phyloP scores from a whole-genome alignment of 805 yeast species.

The Scheffersomyces amazonensis region DNA sequence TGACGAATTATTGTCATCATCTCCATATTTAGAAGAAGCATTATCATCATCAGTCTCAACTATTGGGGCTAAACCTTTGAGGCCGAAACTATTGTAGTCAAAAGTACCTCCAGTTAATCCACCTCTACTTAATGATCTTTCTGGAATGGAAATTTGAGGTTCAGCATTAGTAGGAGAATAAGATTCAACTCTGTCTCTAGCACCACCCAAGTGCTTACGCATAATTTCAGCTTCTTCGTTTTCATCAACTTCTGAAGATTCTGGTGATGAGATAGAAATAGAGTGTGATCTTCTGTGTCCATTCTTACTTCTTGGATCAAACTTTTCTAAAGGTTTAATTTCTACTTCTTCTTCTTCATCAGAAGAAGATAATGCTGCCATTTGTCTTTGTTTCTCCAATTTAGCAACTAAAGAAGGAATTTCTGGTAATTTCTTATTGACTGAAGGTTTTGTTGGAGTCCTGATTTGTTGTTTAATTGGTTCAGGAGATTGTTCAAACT shows the following conservation, averaged over 20 bases:
- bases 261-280: conserved; percentile 13
- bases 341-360: conserved; percentile 13
- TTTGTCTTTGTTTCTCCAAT: conserved; percentile 5
- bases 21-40: conserved; percentile 29
- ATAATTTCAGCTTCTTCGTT: conserved; percentile 2
- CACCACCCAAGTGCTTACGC: not conserved
- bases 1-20: conserved; percentile 18
- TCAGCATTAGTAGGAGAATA: not conserved
- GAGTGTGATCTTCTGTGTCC: conserved; percentile 16
- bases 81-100: conserved; percentile 22
- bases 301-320: conserved; percentile 1
- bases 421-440: not conserved
- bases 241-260: conserved; percentile 12
- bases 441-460: not conserved
- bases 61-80: conserved; percentile 37
- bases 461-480: conserved; percentile 1
- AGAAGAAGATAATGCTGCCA: conserved; percentile 7
- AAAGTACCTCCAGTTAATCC: conserved; percentile 11
- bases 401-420: not conserved
- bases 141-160: conserved; percentile 2
- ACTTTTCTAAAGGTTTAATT: not conserved
- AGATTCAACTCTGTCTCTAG: not conserved
- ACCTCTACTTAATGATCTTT: conserved; percentile 7
- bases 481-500: not conserved
- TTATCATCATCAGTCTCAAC: conserved; percentile 32